Conservation (phyloP, 2,329 filamentous ascomycete species). For the Pseudopithomyces chartarum region DNA sequence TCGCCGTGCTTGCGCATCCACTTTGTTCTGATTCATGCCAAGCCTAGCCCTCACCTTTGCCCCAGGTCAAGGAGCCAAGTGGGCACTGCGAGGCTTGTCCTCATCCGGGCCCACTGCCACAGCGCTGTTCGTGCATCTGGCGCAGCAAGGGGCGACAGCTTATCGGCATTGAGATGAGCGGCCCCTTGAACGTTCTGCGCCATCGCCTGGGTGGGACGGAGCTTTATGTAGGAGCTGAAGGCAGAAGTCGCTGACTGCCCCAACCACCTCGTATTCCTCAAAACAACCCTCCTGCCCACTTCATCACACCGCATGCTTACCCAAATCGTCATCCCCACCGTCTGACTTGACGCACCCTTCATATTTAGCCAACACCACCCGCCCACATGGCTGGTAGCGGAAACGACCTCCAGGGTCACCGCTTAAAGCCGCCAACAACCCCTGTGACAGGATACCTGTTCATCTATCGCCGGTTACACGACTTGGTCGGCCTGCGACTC, state of each 20-base stretch:
- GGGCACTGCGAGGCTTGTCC: slow-evolving; percentile 1
- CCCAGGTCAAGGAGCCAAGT: slow-evolving; percentile 6
- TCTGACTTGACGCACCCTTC: slow-evolving; percentile 9
- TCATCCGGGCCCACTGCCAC: slow-evolving; percentile 1
- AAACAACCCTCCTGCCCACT: neutral
- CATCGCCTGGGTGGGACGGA: neutral
- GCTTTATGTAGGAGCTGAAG: neutral
- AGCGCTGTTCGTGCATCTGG: neutral
- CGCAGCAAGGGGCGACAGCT: neutral
- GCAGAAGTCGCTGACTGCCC: neutral
- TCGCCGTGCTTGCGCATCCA: neutral
- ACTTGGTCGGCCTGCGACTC: slow-evolving; percentile 26
- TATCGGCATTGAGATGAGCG: neutral
- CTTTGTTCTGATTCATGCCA: neutral
- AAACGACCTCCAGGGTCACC: slow-evolving; percentile 6
- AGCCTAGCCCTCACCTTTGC: slow-evolving; percentile 13
- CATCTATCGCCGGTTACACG: slow-evolving; percentile 31
- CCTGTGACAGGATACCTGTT: slow-evolving; percentile 8
- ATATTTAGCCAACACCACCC: slow-evolving; percentile 20
- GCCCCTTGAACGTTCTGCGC: neutral
- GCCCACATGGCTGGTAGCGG: slow-evolving; percentile 15
- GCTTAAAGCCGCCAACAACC: slow-evolving; percentile 13
- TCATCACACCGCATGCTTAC: slow-evolving; percentile 11
- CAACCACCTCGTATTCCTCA: slow-evolving; percentile 3
- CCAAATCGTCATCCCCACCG: neutral